Conservation (phyloP, 2,329 filamentous ascomycete genomes). For the Xylariaceae sp. region DNA sequence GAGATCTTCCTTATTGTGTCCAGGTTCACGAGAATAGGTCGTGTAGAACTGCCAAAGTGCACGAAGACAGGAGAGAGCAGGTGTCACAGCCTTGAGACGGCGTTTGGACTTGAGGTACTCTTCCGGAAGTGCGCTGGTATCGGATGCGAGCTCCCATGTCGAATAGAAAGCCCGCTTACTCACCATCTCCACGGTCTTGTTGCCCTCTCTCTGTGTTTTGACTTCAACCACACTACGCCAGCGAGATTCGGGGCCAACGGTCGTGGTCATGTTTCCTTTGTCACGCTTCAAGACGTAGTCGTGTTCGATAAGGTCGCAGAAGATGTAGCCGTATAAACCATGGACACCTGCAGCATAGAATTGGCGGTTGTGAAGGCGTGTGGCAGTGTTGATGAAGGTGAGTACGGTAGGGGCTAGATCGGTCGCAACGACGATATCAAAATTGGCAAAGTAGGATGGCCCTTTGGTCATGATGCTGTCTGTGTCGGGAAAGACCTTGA, state of each 20-base stretch:
- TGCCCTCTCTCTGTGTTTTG: slow-evolving; percentile 64
- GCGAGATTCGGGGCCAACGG: slow-evolving; percentile 62
- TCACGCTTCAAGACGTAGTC: slow-evolving; percentile 85
- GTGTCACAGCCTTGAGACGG: slow-evolving; percentile 71
- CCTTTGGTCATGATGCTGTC: slow-evolving; percentile 63
- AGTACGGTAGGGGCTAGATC: slow-evolving; percentile 75
- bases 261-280: slow-evolving; percentile 67
- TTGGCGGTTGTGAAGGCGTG: slow-evolving; percentile 69
- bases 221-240: slow-evolving; percentile 74
- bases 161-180: slow-evolving; percentile 90
- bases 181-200: slow-evolving; percentile 76
- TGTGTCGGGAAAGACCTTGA: slow-evolving; percentile 68
- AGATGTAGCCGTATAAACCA: slow-evolving; percentile 92
- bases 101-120: slow-evolving; percentile 68
- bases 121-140: slow-evolving; percentile 66
- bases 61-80: slow-evolving; percentile 78
- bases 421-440: slow-evolving; percentile 85
- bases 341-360: slow-evolving; percentile 89
- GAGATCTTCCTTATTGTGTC: slow-evolving; percentile 60
- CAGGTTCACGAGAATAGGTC: slow-evolving; percentile 50
- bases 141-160: slow-evolving; percentile 76
- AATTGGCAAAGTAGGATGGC: slow-evolving; percentile 70
- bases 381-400: slow-evolving; percentile 78
- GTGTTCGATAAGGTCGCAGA: slow-evolving; percentile 87
- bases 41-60: slow-evolving; percentile 86